Evolutionary conservation across 2,329 filamentous ascomycete genomes (phyloP).

Genomic region (Diaporthe eres): DNA sequence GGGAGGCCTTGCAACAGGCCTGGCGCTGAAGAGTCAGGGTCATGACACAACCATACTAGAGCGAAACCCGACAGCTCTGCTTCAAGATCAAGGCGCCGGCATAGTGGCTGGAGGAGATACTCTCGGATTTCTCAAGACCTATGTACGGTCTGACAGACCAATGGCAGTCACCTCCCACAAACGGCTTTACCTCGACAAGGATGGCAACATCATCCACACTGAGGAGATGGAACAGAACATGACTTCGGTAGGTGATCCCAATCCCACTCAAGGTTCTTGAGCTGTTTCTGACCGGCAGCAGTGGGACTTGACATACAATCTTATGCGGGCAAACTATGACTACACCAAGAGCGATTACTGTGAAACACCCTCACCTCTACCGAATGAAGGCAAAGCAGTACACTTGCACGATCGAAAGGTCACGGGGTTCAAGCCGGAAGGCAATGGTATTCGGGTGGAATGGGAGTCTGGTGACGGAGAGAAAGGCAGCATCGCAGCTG

Average conservation of each 20-base stretch:
- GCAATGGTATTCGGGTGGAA: background rate
- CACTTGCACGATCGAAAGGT: background rate
- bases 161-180: background rate
- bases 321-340: background rate
- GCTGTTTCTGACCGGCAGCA: no score
- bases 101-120: background rate
- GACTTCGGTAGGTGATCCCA: background rate
- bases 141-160: background rate
- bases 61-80: background rate
- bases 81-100: background rate
- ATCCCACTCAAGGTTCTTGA: no score
- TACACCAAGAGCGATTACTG: background rate
- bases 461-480: background rate
- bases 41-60: background rate
- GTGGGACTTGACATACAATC: background rate
- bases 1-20: background rate
- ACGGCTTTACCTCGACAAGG: background rate
- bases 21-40: background rate
- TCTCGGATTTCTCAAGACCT: background rate
- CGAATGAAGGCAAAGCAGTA: background rate
- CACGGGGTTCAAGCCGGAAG: background rate
- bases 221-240: background rate
- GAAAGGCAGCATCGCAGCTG: background rate
- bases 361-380: background rate
- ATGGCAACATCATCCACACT: background rate